Conservation (phyloP, 2,329 filamentous ascomycete genomes). For the Aspergillus japonicus region DNA sequence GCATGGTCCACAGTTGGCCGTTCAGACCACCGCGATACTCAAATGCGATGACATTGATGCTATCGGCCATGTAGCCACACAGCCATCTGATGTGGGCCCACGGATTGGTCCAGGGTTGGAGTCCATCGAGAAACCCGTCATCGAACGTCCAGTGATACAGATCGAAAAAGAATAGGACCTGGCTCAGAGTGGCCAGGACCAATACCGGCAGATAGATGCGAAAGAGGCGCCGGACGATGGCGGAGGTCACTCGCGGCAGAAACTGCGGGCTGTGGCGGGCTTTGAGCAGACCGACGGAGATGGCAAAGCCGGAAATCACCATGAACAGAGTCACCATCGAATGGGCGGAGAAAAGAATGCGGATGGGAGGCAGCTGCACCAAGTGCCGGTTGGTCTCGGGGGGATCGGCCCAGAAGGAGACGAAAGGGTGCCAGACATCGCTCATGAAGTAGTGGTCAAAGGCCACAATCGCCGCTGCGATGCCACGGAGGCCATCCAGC, state of each 20-base stretch:
- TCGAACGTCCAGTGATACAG: slow-evolving; percentile 21
- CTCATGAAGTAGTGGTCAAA: slow-evolving; percentile 27
- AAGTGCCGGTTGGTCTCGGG: slow-evolving; percentile 19
- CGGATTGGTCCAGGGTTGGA: slow-evolving; percentile 21
- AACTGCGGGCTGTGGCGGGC: slow-evolving; percentile 24
- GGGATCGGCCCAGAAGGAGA: slow-evolving; percentile 26
- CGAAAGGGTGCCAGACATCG: slow-evolving; percentile 24
- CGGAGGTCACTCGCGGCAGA: slow-evolving; percentile 18
- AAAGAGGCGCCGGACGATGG: slow-evolving; percentile 19
- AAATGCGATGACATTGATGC: slow-evolving; percentile 21
- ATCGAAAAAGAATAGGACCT: slow-evolving; percentile 22
- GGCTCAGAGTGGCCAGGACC: slow-evolving; percentile 16
- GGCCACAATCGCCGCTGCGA: slow-evolving; percentile 27
- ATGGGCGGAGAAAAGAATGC: slow-evolving; percentile 36
- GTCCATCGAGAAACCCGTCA: slow-evolving; percentile 6
- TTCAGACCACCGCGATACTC: slow-evolving; percentile 21
- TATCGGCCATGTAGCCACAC: slow-evolving; percentile 21
- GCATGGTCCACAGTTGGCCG: slow-evolving; percentile 27
- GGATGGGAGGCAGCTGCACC: slow-evolving; percentile 39
- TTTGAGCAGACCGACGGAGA: slow-evolving; percentile 52
- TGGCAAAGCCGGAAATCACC: slow-evolving; percentile 59
- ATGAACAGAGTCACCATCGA: slow-evolving; percentile 55
- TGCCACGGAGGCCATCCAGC: slow-evolving; percentile 32
- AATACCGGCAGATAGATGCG: slow-evolving; percentile 24
- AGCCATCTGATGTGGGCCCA: slow-evolving; percentile 20